phyloP scores from a whole-genome alignment of 495 filamentous ascomycete species.

The Chaetomium fimeti region DNA sequence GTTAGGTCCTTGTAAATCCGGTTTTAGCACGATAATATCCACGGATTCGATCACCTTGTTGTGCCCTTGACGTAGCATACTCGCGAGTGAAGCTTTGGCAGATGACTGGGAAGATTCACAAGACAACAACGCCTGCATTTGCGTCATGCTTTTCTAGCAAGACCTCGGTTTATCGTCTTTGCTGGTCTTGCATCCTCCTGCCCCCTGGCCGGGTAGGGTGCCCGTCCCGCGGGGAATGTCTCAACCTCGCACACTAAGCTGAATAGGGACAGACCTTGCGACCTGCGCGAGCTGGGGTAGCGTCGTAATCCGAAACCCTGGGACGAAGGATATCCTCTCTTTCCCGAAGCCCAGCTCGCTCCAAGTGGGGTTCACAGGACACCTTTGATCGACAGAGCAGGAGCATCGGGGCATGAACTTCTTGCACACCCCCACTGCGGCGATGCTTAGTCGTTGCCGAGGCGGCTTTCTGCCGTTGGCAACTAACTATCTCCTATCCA shows the following conservation, averaged over 20 bases:
- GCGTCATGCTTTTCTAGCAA: too few species aligned
- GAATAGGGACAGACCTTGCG: slow-evolving; percentile 11
- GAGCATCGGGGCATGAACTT: background rate
- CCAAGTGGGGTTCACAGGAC: background rate
- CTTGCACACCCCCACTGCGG: background rate
- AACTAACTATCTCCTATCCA: background rate
- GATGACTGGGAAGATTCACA: too few species aligned
- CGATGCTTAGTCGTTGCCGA: background rate
- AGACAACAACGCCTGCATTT: too few species aligned
- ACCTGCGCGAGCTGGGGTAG: slow-evolving; percentile 8
- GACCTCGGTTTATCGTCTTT: too few species aligned
- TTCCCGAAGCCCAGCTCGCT: background rate
- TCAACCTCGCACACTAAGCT: slow-evolving; percentile 13
- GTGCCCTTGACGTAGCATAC: too few species aligned
- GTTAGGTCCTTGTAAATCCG: background rate
- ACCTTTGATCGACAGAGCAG: background rate
- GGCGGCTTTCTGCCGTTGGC: background rate
- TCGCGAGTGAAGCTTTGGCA: too few species aligned
- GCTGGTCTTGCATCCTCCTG: too few species aligned
- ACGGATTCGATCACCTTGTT: too few species aligned
- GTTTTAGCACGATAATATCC: too few species aligned
- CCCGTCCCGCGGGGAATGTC: background rate
- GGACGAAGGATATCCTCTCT: too few species aligned
- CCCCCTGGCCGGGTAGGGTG: background rate
- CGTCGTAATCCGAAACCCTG: background rate